Base-by-base conservation (phyloP, 2,329 filamentous ascomycete species). In the Aureobasidium subglaciale region DNA sequence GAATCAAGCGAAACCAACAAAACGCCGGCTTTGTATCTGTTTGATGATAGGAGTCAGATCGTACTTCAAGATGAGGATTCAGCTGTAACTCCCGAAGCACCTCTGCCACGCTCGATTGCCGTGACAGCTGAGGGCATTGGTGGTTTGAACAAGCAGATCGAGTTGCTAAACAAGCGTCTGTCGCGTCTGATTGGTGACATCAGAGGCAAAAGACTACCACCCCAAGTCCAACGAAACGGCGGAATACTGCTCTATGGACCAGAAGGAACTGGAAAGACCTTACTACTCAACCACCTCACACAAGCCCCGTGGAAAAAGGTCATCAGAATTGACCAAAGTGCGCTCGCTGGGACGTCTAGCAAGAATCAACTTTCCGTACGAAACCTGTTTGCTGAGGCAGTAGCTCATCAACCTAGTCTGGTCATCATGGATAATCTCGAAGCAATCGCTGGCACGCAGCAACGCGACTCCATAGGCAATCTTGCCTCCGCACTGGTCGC, bases 181-280 rank as follows among this genome's bases (percentile, higher is more conserved):
- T 61, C 62, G 25, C 59, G 64, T 25, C 63, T 75, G 18, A 60
- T 66, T 38, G 67, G 67, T 24, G 54, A 59, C 20, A 49, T 52
- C 53, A 53, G 48, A n/a, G 54, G 60, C 7, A 53, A 29, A 24
- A 56, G 42, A 22, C 32, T 61, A 13, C 52, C 49, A 22, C 37
- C 54, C 13, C 45, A 48, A 30, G 55, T 73, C 69, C 61, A 67
- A 63, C 63, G 68, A 65, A 63, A 71, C 62, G 1, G 77, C 80
- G 83, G 83, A 0, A 78, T 93, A 32, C 77, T 93, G 22, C 75
- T 96, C 4, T 85, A 95, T 67, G 92, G 92, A 13, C 85, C 88
- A 16, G 82, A 83, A 59, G 91, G 92, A 10, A 95, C 88, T 0
- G 92, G 92, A 22, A 96, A 96, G 72, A 86, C 83, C 0, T 78